Base-by-base conservation (phyloP, 129 eudicot species). In the Pulicaria dysenterica region DNA sequence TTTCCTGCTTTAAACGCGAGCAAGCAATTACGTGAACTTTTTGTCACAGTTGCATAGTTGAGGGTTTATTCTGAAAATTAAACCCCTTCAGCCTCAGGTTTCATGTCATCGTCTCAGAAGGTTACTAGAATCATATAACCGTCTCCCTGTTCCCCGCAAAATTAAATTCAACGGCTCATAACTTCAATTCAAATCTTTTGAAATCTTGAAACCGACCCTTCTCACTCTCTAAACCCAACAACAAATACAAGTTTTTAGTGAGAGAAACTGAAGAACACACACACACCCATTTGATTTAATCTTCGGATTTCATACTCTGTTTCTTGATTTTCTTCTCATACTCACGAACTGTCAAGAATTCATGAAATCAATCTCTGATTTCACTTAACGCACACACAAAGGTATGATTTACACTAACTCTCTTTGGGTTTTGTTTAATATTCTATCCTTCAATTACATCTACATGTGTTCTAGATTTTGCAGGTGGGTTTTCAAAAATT, bases 101-200 rank as follows among this genome's bases (percentile, higher is more conserved):
- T n/a, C n/a, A n/a, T n/a, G n/a, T 41, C 74, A 16, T 56, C 53
- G 11, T 70, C 42, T 7, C 51, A 64, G 46, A 53, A 36, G 38
- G 31, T 24, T 24, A 24, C 2, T 24, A 24, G 31, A 24, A 13
- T 65, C 37, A 31, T 77, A 78, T 77, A 78, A 78, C 82, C 9
- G 77, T 61, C 73, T 78, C 57, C 82, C 41, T 7, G 10, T 75
- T 66, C 67, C 80, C 72, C 71, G 82, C 82, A 64, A 78, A 60
- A 70, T 73, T 74, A 70, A 70, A 76, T 51, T 17, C 45, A 84
- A 77, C 77, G 86, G 83, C 86, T 77, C 77, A 54, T 24, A 56
- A 49, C 64, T 53, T 40, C 11, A 59, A 50, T 71, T 56, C 67
- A 46, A 66, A 56, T 19, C 43, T 7, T 75, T 66, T 57, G 41